These are phyloP conservation scores for Yarrowia sp. DNA, from an alignment of 805 yeast species.

Conservation along the genomic window DNA sequence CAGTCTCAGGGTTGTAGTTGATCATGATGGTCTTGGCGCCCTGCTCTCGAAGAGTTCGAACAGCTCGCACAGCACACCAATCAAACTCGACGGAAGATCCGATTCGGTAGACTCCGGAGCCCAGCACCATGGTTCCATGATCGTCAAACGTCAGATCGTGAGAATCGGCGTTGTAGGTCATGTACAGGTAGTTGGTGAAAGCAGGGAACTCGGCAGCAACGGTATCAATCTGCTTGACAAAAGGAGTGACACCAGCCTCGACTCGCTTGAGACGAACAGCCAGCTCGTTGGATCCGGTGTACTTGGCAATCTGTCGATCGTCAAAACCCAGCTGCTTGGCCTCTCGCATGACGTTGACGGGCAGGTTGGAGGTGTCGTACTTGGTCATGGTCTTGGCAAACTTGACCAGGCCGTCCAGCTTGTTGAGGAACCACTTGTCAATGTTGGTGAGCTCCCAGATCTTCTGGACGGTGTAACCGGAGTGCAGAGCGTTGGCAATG, in stretches of 20 bases:
- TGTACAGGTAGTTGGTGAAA: conserved; percentile 86
- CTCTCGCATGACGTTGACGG: conserved; percentile 62
- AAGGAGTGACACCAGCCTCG: conserved; percentile 83
- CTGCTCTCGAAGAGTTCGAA: conserved; percentile 83
- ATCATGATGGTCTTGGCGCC: conserved; percentile 92
- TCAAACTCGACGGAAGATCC: conserved; percentile 99
- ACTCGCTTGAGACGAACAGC: conserved; percentile 87
- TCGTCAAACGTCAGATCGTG: conserved; percentile 88
- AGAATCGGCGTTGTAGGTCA: conserved; percentile 88
- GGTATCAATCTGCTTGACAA: conserved; percentile 95
- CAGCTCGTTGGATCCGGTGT: conserved; percentile 84
- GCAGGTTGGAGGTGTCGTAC: conserved; percentile 44
- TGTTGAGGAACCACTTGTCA: conserved; percentile 95
- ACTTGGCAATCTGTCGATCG: conserved; percentile 92
- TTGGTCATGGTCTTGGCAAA: conserved; percentile 54
- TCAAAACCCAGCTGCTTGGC: conserved; percentile 97
- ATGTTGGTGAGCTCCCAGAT: conserved; percentile 88
- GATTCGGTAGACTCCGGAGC: conserved; percentile 98
- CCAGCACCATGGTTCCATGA: conserved; percentile 91
- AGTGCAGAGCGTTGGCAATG: conserved; percentile 87
- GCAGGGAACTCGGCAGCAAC: conserved; percentile 99
- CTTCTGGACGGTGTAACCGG: conserved; percentile 87
- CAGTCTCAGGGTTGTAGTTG: conserved; percentile 98
- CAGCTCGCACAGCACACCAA: conserved; percentile 99
- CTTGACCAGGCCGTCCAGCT: conserved; percentile 69